Evolutionary conservation across 345 rosid species (phyloP).

Genomic region (Salix brachista): DNA sequence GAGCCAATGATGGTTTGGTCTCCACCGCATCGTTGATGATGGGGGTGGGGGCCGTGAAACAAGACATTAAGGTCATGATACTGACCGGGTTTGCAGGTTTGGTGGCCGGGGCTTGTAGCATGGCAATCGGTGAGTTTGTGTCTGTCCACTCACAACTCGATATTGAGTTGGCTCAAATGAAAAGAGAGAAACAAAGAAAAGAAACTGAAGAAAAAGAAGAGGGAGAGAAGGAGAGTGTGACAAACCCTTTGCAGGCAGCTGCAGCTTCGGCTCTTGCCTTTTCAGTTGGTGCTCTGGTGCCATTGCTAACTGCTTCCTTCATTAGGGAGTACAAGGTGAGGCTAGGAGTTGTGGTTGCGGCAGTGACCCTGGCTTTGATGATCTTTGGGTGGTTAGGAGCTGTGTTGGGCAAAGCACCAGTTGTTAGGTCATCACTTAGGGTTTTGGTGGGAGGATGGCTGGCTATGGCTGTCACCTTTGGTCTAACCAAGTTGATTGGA

Average conservation of each 20-base stretch:
- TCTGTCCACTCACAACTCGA: conserved; percentile 86
- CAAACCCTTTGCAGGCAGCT: conserved; percentile 81
- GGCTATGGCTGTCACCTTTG: conserved; percentile 90
- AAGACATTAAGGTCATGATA: conserved; percentile 75
- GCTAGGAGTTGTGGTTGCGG: conserved; percentile 50
- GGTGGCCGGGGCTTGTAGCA: conserved; percentile 93
- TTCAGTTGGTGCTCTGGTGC: conserved; percentile 75
- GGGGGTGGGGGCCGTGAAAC: conserved; percentile 87
- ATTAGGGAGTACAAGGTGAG: conserved; percentile 58
- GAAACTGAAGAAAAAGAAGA: conserved; percentile 7
- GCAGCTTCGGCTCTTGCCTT: conserved; percentile 85
- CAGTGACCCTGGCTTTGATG: conserved; percentile 57
- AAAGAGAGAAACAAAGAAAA: conserved; percentile 35
- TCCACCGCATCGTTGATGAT: conserved; percentile 86
- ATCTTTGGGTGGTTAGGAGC: conserved; percentile 82
- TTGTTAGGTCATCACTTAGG: conserved; percentile 47
- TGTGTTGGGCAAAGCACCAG: conserved; percentile 66
- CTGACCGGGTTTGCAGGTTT: conserved; percentile 85
- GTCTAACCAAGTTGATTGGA: conserved; percentile 73
- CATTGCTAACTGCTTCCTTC: conserved; percentile 75
- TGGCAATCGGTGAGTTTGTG: conserved; percentile 94
- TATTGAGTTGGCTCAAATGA: conserved; percentile 69
- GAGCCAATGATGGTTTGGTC: conserved; percentile 88
- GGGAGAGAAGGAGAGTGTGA: conserved; percentile 47
- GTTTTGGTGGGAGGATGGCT: conserved; percentile 88